These are phyloP conservation scores for Chrysosporium keratinophilum DNA, from an alignment of 2,329 filamentous ascomycete genomes.

Conservation along the genomic window DNA sequence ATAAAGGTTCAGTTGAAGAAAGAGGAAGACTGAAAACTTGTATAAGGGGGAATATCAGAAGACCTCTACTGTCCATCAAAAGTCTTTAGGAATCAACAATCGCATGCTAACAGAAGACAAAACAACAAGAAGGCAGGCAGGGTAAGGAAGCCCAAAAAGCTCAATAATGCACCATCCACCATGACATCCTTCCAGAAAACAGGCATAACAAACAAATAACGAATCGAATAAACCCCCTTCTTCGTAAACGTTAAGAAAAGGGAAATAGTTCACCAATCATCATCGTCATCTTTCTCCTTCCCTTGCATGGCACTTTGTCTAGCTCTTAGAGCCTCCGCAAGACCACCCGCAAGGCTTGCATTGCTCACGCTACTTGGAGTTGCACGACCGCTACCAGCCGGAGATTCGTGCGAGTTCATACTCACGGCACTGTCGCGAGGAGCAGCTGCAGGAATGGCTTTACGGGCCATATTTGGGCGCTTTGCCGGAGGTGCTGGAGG, in stretches of 20 bases:
- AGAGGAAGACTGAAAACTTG: neutral
- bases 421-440: slow-evolving; percentile 56
- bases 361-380: slow-evolving; percentile 52
- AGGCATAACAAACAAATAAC: neutral
- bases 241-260: neutral
- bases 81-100: neutral
- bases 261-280: slow-evolving; percentile 27
- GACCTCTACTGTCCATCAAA: neutral
- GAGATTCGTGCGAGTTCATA: slow-evolving; percentile 39
- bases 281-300: slow-evolving; percentile 57
- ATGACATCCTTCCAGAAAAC: neutral
- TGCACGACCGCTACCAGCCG: slow-evolving; percentile 55
- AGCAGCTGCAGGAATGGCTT: slow-evolving; percentile 55
- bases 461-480: slow-evolving; percentile 61
- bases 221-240: neutral
- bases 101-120: neutral
- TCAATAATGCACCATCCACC: slow-evolving; percentile 1
- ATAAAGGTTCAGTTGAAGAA: too few species aligned
- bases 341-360: slow-evolving; percentile 57
- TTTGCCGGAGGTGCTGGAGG: slow-evolving; percentile 72
- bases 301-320: slow-evolving; percentile 67
- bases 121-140: neutral
- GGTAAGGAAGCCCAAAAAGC: neutral
- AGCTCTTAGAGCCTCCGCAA: slow-evolving; percentile 68
- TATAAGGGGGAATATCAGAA: neutral